These are phyloP conservation scores for Fusarium albosuccineum DNA, from an alignment of 2,329 filamentous ascomycete species.

Conservation along the genomic window DNA sequence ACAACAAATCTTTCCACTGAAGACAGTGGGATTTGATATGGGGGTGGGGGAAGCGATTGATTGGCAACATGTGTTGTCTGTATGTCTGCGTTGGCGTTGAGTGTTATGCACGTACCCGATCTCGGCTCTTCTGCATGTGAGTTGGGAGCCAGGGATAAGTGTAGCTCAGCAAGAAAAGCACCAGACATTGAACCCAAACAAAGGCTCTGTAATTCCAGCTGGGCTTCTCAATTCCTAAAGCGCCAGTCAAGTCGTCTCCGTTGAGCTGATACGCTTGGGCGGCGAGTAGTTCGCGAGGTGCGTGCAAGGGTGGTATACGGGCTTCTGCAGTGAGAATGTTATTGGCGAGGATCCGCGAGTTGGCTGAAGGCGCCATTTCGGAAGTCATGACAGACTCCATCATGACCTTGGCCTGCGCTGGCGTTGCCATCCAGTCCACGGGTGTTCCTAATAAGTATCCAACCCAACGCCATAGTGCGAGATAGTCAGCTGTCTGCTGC, in stretches of 20 bases:
- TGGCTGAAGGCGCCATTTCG: slow-evolving; percentile 75
- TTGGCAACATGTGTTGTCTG: slow-evolving; percentile 5
- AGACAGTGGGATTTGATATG: slow-evolving; percentile 1
- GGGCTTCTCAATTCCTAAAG: slow-evolving; percentile 69
- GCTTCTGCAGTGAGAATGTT: slow-evolving; percentile 81
- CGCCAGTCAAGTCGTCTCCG: slow-evolving; percentile 71
- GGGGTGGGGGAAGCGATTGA: not conserved
- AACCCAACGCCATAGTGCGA: slow-evolving; percentile 82
- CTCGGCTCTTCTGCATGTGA: slow-evolving; percentile 53
- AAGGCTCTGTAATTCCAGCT: slow-evolving; percentile 69
- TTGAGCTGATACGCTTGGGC: slow-evolving; percentile 79
- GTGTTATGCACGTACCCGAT: slow-evolving; percentile 42
- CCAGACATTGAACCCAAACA: slow-evolving; percentile 74
- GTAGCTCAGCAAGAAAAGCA: slow-evolving; percentile 71
- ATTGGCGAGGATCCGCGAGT: slow-evolving; percentile 74
- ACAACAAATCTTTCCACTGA: not conserved
- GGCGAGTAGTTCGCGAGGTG: slow-evolving; percentile 74
- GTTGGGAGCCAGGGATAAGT: slow-evolving; percentile 53
- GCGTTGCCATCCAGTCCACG: slow-evolving; percentile 69
- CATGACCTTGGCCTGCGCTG: slow-evolving; percentile 67
- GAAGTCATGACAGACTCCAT: slow-evolving; percentile 77
- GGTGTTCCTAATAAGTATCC: slow-evolving; percentile 79
- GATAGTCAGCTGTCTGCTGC: slow-evolving; percentile 76
- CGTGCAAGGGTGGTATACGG: slow-evolving; percentile 73
- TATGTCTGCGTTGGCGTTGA: not conserved